Percentiles rank a stretch among this genome's conserved stretches.
These are phyloP conservation scores for Fusarium sp. DNA, from an alignment of 2,329 filamentous ascomycete species.

Conservation along the genomic window DNA sequence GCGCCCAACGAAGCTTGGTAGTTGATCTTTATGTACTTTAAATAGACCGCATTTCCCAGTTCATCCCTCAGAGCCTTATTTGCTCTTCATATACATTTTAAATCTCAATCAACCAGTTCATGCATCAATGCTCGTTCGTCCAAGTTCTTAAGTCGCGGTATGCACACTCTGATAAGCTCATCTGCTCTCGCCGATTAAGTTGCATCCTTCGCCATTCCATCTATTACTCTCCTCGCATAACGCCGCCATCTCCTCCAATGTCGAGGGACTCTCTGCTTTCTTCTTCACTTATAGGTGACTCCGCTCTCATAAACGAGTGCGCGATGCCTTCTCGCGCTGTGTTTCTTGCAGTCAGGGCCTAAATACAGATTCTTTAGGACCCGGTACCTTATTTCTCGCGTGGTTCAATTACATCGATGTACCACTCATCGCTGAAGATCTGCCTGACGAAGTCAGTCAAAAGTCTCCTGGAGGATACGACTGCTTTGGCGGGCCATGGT, in stretches of 20 bases:
- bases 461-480: too few relatives aligned
- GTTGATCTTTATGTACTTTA: too few relatives aligned
- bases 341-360: rapidly evolving
- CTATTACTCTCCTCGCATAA: rapidly evolving
- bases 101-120: rapidly evolving
- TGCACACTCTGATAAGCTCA: too few relatives aligned
- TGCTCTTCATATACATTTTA: rapidly evolving
- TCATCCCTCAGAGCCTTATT: rapidly evolving
- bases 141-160: rapidly evolving
- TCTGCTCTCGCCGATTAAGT: rapidly evolving
- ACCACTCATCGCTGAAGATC: too few relatives aligned
- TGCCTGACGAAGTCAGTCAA: too few relatives aligned
- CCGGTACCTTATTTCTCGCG: too few relatives aligned
- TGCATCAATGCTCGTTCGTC: rapidly evolving
- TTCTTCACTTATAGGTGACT: rapidly evolving
- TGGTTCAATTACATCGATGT: rapidly evolving
- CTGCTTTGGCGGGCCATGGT: rapidly evolving
- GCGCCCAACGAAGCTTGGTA: rapidly evolving
- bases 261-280: too few relatives aligned
- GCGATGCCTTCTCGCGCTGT: rapidly evolving
- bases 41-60: rapidly evolving
- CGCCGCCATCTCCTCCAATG: too few relatives aligned
- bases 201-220: not conserved
- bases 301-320: too few relatives aligned
- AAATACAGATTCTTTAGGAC: too few relatives aligned